Base-by-base conservation (phyloP, 257 asterid genomes). In the Solanum boliviense region DNA sequence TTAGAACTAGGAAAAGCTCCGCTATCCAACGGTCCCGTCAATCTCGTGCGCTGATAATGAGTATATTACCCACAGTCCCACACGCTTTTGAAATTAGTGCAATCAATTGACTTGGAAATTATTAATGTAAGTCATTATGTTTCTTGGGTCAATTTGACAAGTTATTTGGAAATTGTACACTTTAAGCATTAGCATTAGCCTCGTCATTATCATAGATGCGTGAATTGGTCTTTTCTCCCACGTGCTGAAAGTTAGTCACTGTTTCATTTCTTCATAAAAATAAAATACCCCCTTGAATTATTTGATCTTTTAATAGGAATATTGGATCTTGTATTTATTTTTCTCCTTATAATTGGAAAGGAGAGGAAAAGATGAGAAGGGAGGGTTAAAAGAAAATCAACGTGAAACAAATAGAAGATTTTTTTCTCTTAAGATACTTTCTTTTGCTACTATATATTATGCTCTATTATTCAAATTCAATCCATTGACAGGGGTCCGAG, bases 51-150 rank as follows among this genome's bases (percentile, higher is more conserved):
- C 65, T 76, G 87, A 35, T 68, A 29, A 84, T 88, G 85, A 67
- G 34, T 36, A 73, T 36, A 25, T 21, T 67, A n/a, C 52, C 6
- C 72, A 65, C 72, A 68, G 18, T 13, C 76, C 76, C 87, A 88
- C 88, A 72, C 84, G 90, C 86, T 78, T 67, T 86, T 76, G 75
- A 35, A 78, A 86, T 67, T 20, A 81, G 21, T 34, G 88, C 75
- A 41, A 65, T 62, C 46, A 88, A 88, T 89, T 90, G 92, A 91
- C 93, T 86, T 78, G 52, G 84, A 27, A 78, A 84, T 44, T 46
- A 58, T 81, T 46, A 32, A 16, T 44, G 67, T 38, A 44, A 81
- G 85, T 46, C 68, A 81, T 81, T 81, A 46, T 81, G 41, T 81
- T 81, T 46, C 68, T 46, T 1, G 29, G 41, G 85, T 81, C n/a